phyloP scores from a whole-genome alignment of 2,329 filamentous ascomycete species.

The Ophiocordyceps robertsii region DNA sequence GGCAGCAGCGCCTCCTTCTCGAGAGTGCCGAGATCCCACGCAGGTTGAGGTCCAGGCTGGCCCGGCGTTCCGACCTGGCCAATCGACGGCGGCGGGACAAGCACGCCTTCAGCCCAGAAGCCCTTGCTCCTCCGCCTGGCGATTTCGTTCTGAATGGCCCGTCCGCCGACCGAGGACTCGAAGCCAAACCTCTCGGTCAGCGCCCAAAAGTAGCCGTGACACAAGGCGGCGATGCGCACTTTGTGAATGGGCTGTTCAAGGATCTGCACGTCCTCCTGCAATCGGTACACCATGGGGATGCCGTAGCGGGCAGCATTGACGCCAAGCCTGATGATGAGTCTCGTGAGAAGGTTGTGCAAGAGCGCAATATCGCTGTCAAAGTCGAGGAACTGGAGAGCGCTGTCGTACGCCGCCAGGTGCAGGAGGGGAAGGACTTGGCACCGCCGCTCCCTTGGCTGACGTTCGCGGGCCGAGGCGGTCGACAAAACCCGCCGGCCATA shows the following conservation, averaged over 20 bases:
- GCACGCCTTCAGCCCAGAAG: constrained; percentile 67
- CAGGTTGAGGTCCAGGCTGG: constrained; percentile 25
- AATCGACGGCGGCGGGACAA: constrained; percentile 53
- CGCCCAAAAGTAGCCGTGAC: constrained; percentile 81
- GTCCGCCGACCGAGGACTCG: constrained; percentile 54
- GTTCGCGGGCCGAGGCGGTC: constrained; percentile 49
- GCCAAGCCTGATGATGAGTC: constrained; percentile 62
- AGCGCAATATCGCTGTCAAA: constrained; percentile 64
- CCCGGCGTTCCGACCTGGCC: constrained; percentile 46
- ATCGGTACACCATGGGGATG: constrained; percentile 74
- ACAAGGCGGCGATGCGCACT: constrained; percentile 68
- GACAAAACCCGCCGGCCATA: constrained; percentile 54
- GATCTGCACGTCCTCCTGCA: constrained; percentile 72
- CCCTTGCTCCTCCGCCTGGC: constrained; percentile 56
- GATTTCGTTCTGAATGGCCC: constrained; percentile 64
- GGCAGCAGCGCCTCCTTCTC: constrained; percentile 54
- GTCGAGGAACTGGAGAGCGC: constrained; percentile 59
- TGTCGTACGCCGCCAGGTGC: constrained; percentile 83
- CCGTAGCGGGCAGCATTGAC: constrained; percentile 70
- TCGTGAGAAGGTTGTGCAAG: constrained; percentile 63
- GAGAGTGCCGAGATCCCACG: constrained; percentile 37
- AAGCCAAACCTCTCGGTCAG: constrained; percentile 67
- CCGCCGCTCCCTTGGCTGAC: constrained; percentile 31
- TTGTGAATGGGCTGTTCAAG: constrained; percentile 55
- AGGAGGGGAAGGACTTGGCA: constrained; percentile 71